Evolutionary conservation across 306 rosid species (phyloP).

Genomic region (Fagus crenata): DNA sequence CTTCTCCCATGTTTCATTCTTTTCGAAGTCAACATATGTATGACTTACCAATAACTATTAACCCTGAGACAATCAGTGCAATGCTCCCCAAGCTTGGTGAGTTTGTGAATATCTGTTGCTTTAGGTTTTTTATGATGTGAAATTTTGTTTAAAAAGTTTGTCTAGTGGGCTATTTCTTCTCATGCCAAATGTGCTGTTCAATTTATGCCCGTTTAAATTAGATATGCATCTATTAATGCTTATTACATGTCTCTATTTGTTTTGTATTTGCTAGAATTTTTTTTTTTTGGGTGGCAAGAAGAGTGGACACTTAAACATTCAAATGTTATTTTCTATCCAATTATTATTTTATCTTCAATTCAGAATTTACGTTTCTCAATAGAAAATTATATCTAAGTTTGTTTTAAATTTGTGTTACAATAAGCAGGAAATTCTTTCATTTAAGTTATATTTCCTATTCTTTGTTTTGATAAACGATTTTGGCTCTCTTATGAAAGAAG

Average conservation of each 20-base stretch:
- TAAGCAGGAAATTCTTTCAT: background rate
- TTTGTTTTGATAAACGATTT: background rate
- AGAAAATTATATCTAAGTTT: background rate
- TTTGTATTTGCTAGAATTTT: no score
- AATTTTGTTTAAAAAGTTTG: background rate
- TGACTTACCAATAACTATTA: slow-evolving; percentile 72
- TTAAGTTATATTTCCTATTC: background rate
- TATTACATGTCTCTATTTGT: no score
- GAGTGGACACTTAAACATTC: no score
- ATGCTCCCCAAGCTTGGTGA: slow-evolving; percentile 89
- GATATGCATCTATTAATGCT: background rate
- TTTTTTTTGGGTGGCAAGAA: no score
- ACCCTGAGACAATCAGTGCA: slow-evolving; percentile 78
- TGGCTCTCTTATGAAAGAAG: background rate
- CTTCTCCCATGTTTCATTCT: slow-evolving; percentile 77
- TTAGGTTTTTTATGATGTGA: slow-evolving; percentile 13
- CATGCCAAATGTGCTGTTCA: background rate
- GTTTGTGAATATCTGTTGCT: slow-evolving; percentile 23
- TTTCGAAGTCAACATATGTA: slow-evolving; percentile 87
- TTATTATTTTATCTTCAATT: background rate
- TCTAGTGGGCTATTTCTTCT: background rate
- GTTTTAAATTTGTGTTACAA: background rate
- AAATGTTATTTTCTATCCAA: background rate
- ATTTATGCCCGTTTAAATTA: background rate
- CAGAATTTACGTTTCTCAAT: background rate